Base-by-base conservation (phyloP, 164 flowering plant genomes). In the Liriodendron chinense region DNA sequence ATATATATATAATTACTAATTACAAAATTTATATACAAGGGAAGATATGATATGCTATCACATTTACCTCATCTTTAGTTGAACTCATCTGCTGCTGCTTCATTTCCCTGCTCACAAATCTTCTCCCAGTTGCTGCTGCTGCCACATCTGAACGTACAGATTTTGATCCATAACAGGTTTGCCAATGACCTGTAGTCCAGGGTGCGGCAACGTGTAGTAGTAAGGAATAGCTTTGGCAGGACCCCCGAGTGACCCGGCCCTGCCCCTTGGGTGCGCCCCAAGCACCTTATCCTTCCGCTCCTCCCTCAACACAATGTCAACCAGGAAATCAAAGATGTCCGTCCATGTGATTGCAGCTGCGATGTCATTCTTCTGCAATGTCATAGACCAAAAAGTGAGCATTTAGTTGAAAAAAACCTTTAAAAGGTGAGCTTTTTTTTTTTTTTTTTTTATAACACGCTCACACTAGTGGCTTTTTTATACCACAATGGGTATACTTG, bases 281-380 rank as follows among this genome's bases (percentile, higher is more conserved):
- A 88, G 84, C 20, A 85, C 89, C 80, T 89, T 92, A 73, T 91
- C 92, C 81, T 87, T 89, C 77, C 88, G 70, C 77, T 90, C 94
- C 82, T 92, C 96, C 73, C 94, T 80, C 0, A 94, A 94, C 63
- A 90, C 94, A 61, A 90, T 90, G 78, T 92, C 96, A 67, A 92
- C 96, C 78, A 90, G 73, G 73, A 92, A 92, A 82, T 92, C 96
- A 77, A 90, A 92, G 62, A 90, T 88, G 69, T 92, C 94, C 4
- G 91, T 90, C 83, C 91, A 80, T 13, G 92, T 87, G 34, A 92
- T 90, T 5, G 96, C 94, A 9, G 94, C 91, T 13, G 96, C 93
- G 78, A 92, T 92, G 82, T 92, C 96, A 78, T 88, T 90, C 80
- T 90, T 92, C 80, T 90, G 94, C 18, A 92, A n/a, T n/a, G n/a